These are phyloP conservation scores for Termitomyces heimii DNA, from an alignment of 768 basidiomycete genomes.

Conservation along the genomic window DNA sequence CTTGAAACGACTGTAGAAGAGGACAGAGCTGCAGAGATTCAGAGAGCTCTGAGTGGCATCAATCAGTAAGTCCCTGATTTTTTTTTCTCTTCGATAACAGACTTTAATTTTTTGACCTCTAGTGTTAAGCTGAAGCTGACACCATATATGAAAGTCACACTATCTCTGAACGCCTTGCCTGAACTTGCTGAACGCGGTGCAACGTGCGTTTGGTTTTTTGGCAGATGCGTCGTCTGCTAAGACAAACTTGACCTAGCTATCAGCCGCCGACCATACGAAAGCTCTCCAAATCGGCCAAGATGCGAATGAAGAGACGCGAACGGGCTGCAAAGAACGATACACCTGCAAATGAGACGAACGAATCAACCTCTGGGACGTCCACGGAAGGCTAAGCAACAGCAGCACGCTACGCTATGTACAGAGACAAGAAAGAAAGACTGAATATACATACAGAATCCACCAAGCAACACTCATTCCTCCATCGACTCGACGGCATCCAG, in stretches of 20 bases:
- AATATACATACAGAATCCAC: background rate
- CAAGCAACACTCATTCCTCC: background rate
- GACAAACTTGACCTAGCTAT: constrained; percentile 31
- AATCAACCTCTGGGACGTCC: background rate
- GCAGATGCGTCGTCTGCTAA: background rate
- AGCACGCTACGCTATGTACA: background rate
- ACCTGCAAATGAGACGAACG: background rate
- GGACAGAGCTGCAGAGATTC: constrained; percentile 29
- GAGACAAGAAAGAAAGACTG: background rate
- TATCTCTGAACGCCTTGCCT: constrained; percentile 42
- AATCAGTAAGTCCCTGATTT: constrained; percentile 52
- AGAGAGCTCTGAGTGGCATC: constrained; percentile 47
- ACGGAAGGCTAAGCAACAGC: background rate
- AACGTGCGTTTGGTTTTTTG: constrained; percentile 32
- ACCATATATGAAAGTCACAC: constrained; percentile 67
- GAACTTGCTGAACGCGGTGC: constrained; percentile 33
- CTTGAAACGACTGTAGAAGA: constrained; percentile 19
- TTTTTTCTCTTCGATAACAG: background rate
- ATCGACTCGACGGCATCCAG: background rate
- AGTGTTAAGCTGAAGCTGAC: constrained; percentile 53
- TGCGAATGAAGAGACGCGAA: constrained; percentile 40
- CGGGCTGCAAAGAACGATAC: constrained; percentile 12
- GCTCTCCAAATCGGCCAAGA: constrained; percentile 53
- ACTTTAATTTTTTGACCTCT: background rate
- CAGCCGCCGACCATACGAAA: constrained; percentile 49